Evolutionary conservation across 202 grass and related monocot species (phyloP), one percentile per base, ranked within the genome.

Genomic region (Bolboschoenoplectus hybrid): DNA sequence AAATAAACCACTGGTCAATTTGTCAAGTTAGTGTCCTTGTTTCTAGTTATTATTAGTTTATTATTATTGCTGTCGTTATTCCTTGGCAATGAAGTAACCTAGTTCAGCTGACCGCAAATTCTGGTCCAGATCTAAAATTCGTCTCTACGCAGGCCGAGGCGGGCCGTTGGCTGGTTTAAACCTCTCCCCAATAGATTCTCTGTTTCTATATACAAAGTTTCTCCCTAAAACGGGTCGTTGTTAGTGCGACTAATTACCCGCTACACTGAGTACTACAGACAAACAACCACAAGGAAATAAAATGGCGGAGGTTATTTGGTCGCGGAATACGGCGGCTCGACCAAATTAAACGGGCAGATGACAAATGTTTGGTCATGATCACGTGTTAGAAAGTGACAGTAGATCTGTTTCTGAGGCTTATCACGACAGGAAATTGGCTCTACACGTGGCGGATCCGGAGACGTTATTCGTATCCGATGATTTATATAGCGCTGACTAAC

Each of bases 71-170:
- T 63, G 60, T 26, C 0, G 1, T 20, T 46, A 19, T 17, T 81
- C 55, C 78, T 81, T 81, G 78, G 55, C 38, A 57, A 63, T 0
- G 56, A 63, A 81, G 78, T 7, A 64, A 45, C 36, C 78, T 43
- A 43, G 16, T 41, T 81, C 3, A 6, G 51, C 76, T 58, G 76
- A 62, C 70, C n/a, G 17, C 2, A 11, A 4, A 58, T 4, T 58
- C 55, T 57, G 7, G 16, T n/a, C 40, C 38, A 45, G 40, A 43
- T 19, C 41, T 45, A n/a, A 70, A 69, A 70, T 70, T 44, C 41
- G 67, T 70, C 67, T 26, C 32, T 36, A 12, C 10, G 49, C 49
- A 9, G 49, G 49, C 57, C 16, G 4, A 19, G 12, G 10, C 49
- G 0, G 9, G 11, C 49, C 49, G 49, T 7, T 51, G 49, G 49